Evolutionary conservation across 176 grass and related monocot species (phyloP), one percentile per base, ranked within the genome.

Genomic region (Carex parvula): DNA sequence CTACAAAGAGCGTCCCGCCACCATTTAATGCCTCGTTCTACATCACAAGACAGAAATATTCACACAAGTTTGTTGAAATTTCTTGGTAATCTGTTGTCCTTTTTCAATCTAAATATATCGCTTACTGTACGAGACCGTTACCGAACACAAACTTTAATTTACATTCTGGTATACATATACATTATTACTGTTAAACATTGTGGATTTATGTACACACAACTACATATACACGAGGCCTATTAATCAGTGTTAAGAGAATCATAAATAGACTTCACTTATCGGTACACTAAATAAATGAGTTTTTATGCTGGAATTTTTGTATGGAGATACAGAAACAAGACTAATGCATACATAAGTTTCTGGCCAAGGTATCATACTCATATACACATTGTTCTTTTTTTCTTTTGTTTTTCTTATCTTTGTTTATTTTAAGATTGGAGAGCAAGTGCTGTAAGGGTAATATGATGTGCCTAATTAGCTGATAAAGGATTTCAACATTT

Each of bases 21-120:
- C 93, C 96, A 7, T 98, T 98, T 1, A 98, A 88, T 0, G 91
- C 86, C 78, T 98, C 95, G 16, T 98, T 98, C 95, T 97, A 85
- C 1, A 73, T 21, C 17, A 53, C 8, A 86, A 59, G 63, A 64
- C 26, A 61, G 3, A 79, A 59, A 37, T 60, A 20, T 80, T 80
- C 7, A 60, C 26, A 18, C 26, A 18, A 35, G 11, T 79, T 79
- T 58, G 48, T 59, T 58, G 22, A 30, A n/a, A 17, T n/a, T 35
- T 37, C 30, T 80, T 80, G 15, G 9, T 52, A 55, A 77, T 14
- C 3, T 52, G 22, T 68, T 37, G 13, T 68, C 4, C 6, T 68
- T 37, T 64, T 69, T 15, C 16, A 35, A 67, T 67, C 64, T 67
- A 35, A 67, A 33, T 5, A 53, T 20, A 75, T 14, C 26, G n/a